Evolutionary conservation across 495 filamentous ascomycete species (phyloP), one percentile per base, ranked within the genome.

Genomic region (Xylaria telfairii): DNA sequence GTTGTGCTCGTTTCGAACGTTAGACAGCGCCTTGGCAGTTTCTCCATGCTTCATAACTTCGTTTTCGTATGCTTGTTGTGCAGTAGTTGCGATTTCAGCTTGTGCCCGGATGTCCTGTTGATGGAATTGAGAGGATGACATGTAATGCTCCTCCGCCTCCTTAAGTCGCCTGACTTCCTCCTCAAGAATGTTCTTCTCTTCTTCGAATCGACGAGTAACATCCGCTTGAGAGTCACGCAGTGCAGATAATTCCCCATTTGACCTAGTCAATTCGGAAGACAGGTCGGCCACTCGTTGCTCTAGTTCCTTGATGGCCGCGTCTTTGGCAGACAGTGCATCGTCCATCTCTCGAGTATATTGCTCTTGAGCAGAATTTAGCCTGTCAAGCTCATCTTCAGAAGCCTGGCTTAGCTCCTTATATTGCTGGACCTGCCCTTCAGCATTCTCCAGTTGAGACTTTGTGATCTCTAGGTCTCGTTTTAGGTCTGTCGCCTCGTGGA

Each of bases 1-100:
- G 75, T 96, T 94, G 78, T 92, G 86, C 72, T 98, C 93, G 10
- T 81, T 84, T 47, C 96, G 92, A 60, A 96, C 82, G 49, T 84
- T 86, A 69, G 96, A 93, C 30, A 98, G 80, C 24, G 88, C 85
- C 80, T 93, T 93, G 1, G 95, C 93, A 19, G 96, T 95, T 70
- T 97, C 93, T 3, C 94, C 95, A 77, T 99, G 96, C 79, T 95
- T 97, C 74, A 97, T 88, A 1, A 98, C 86, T 74, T 98, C 96
- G 63, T 87, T 89, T 78, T 99, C 96, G 74, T 99, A 99, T 71
- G 95, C 94, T 72, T 96, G 91, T 78, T 98, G 96, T 8, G 96
- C 94, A 76, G 92, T 92, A 65, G 93, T 88, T 4, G 96, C 92
- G 77, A 99, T 99, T 30, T 94, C 90, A 28, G 95, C 94, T 80